Evolutionary conservation across 257 asterid genomes (phyloP).

Genomic region (Ligustrum vulgare): DNA sequence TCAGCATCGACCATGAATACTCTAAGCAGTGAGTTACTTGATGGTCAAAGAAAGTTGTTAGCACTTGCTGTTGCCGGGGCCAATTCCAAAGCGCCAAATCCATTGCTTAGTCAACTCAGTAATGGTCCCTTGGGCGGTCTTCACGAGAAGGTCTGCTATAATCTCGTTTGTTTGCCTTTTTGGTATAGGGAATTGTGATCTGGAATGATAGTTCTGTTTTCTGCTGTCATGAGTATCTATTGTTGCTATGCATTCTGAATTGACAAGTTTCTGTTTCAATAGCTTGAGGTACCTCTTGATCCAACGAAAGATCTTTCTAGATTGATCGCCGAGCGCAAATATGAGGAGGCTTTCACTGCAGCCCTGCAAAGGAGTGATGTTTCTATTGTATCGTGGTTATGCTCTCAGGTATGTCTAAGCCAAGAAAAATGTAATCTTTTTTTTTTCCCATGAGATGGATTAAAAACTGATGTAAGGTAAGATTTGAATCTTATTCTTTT

Average conservation of each 20-base stretch:
- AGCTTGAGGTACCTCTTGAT: slow-evolving; percentile 88
- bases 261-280: background rate
- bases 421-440: too few relatives aligned
- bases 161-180: slow-evolving; percentile 12
- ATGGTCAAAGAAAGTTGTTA: slow-evolving; percentile 81
- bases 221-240: background rate
- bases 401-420: slow-evolving; percentile 71
- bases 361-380: slow-evolving; percentile 94
- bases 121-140: slow-evolving; percentile 82
- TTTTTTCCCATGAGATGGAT: too few relatives aligned
- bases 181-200: background rate
- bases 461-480: too few relatives aligned
- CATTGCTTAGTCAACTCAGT: slow-evolving; percentile 67
- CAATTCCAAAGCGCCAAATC: slow-evolving; percentile 60
- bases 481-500: too few relatives aligned
- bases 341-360: slow-evolving; percentile 84
- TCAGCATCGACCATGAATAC: slow-evolving; percentile 84
- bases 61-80: slow-evolving; percentile 84
- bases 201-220: background rate
- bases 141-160: slow-evolving; percentile 71
- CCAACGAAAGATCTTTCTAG: slow-evolving; percentile 93
- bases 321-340: slow-evolving; percentile 72
- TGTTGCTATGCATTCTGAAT: slow-evolving; percentile 21
- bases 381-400: slow-evolving; percentile 81
- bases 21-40: slow-evolving; percentile 77